phyloP scores from a whole-genome alignment of 768 basidiomycete species.

The Sarcomyxa edulis region DNA sequence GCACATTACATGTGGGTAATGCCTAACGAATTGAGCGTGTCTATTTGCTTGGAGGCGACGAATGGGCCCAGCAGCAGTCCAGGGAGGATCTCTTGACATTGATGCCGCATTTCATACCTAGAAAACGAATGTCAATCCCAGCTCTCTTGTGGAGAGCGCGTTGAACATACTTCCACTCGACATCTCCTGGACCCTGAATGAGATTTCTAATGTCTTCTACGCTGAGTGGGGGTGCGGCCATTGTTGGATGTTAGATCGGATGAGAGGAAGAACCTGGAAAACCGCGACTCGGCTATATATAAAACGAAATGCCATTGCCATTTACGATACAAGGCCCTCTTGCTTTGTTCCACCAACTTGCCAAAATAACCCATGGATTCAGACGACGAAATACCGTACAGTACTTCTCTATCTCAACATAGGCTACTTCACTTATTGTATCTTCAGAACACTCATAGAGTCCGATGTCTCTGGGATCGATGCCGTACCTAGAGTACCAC shows the following conservation, averaged over 20 bases:
- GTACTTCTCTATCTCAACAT: neutral
- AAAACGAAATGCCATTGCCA: too few species aligned
- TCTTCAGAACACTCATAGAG: constrained; percentile 21
- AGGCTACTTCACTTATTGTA: constrained; percentile 3
- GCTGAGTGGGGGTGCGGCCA: constrained; percentile 24
- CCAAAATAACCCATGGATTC: constrained; percentile 46
- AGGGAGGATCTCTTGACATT: constrained; percentile 88
- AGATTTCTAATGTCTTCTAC: constrained; percentile 49
- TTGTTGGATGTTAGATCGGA: too few species aligned
- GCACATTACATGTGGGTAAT: constrained; percentile 76
- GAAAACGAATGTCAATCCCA: neutral
- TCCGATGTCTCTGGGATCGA: constrained; percentile 5
- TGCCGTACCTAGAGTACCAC: constrained; percentile 48
- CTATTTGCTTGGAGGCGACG: constrained; percentile 79
- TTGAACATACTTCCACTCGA: constrained; percentile 71
- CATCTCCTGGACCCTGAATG: constrained; percentile 75
- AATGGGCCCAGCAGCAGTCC: constrained; percentile 83
- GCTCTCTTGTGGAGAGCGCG: neutral
- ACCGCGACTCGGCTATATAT: too few species aligned
- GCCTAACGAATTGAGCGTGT: constrained; percentile 55
- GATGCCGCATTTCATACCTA: constrained; percentile 94
- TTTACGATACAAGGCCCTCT: too few species aligned
- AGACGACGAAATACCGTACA: constrained; percentile 60
- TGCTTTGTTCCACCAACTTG: too few species aligned
- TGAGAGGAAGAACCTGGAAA: too few species aligned